Conservation (phyloP, 768 basidiomycete genomes). For the Terana coerulea region DNA sequence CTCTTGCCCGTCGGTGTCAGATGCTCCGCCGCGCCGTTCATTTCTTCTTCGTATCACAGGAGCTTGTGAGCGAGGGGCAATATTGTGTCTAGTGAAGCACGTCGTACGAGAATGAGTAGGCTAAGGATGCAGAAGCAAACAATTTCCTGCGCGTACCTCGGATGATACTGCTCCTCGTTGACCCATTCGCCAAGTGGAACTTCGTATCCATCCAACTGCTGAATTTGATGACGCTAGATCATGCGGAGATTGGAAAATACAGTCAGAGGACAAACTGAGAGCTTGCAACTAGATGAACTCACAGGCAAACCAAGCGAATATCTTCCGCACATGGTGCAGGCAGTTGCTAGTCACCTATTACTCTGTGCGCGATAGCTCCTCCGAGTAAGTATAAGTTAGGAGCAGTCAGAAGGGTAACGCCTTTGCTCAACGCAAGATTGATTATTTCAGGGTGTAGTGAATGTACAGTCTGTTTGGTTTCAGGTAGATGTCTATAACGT, state of each 20-base stretch:
- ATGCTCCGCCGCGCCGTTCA: constrained; percentile 4
- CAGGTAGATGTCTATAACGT: too few relatives aligned
- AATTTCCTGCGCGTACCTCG: constrained; percentile 21
- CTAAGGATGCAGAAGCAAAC: too few relatives aligned
- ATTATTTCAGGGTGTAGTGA: too few relatives aligned
- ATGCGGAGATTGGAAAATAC: too few relatives aligned
- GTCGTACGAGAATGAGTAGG: constrained; percentile 6
- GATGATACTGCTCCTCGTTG: constrained; percentile 51
- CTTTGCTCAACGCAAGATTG: too few relatives aligned
- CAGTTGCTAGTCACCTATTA: too few relatives aligned
- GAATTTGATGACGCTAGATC: constrained; percentile 12
- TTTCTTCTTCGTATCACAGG: constrained; percentile 64
- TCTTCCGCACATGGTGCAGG: constrained; percentile 62
- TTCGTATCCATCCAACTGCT: constrained; percentile 42
- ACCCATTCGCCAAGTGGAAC: constrained; percentile 57
- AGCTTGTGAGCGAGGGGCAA: constrained; percentile 76
- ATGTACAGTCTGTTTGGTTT: too few relatives aligned
- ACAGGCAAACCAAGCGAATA: constrained; percentile 52
- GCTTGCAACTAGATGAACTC: too few relatives aligned
- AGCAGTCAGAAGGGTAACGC: too few relatives aligned
- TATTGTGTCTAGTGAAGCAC: constrained; percentile 62
- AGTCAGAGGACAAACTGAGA: too few relatives aligned
- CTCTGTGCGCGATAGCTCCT: too few relatives aligned
- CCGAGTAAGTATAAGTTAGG: too few relatives aligned
- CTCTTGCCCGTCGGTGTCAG: neutral